Conservation (phyloP, 108 stramenopile species). For the Phaeodactylum tricornutum region DNA sequence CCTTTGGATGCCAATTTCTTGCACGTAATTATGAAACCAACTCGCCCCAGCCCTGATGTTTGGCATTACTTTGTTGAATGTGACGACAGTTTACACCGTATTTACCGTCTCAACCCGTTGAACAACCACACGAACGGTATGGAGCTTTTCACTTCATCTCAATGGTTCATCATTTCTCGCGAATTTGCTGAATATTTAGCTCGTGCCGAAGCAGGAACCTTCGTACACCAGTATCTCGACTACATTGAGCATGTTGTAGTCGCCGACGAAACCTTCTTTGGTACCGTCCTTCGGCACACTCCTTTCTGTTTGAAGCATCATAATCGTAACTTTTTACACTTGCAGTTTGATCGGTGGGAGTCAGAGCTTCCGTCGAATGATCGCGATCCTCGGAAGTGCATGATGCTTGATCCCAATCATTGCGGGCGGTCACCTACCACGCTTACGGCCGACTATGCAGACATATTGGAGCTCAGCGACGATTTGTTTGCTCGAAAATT, state of each 20-base stretch:
- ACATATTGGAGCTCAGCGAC: constrained; percentile 67
- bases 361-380: constrained; percentile 44
- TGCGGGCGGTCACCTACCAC: constrained; percentile 88
- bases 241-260: constrained; percentile 87
- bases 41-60: constrained; percentile 37
- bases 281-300: constrained; percentile 84
- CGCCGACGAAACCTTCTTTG: constrained; percentile 93
- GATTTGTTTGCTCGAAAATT: constrained; percentile 87
- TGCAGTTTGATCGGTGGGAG: constrained; percentile 92
- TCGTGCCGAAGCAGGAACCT: constrained; percentile 46
- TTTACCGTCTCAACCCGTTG: constrained; percentile 68
- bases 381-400: constrained; percentile 78
- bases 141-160: constrained; percentile 79
- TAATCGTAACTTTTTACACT: constrained; percentile 84
- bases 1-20: constrained; percentile 83
- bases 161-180: constrained; percentile 91
- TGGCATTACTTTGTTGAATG: constrained; percentile 97
- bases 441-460: constrained; percentile 73
- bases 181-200: constrained; percentile 83
- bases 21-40: constrained; percentile 64
- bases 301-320: constrained; percentile 77
- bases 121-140: constrained; percentile 42
- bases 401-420: constrained; percentile 77
- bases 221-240: constrained; percentile 61
- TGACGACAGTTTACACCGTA: constrained; percentile 88